Base-by-base conservation (phyloP, 2,329 filamentous ascomycete genomes). In the Raffaelea arxii region DNA sequence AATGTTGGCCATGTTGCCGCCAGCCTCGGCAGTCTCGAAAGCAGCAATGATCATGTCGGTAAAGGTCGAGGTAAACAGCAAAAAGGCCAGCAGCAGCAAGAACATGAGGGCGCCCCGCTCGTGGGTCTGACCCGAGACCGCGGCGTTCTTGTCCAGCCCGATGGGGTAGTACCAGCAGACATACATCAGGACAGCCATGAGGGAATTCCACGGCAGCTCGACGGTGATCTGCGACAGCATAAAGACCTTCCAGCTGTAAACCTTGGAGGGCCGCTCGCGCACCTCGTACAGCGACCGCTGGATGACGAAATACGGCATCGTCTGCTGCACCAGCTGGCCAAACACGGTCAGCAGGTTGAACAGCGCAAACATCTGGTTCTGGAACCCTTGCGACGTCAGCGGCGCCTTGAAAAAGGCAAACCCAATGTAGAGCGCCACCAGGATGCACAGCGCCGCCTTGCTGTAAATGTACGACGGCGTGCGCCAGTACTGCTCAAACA, bases 401-500 rank as follows among this genome's bases (percentile, higher is more conserved):
- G 78, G 76, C 1, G 84, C 79, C 25, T 77, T 73, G 71, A 77
- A 86, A 65, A 91, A 88, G 44, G 84, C 82, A 63, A 90, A 87
- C 22, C 86, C 87, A 56, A 91, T 86, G 62, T 91, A 92, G 16
- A 92, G 72, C 6, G 81, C 65, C 32, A 75, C 66, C n/a, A 79
- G 63, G 24, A 75, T 67, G 59, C 81, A 86, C 21, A 94, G 79
- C 2, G 74, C 69, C 0, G 74, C 61, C 70, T 94, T 94, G 56
- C 85, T 82, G 68, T 91, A 94, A 63, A 94, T 89, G 68, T 94
- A 94, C 4, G 80, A 75, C 0, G 89, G 89, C 0, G 82, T 89
- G 50, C 88, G 84, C 87, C 89, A 94, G 73, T 92, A 92, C 62
- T 94, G 88, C 59, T 89, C 77, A 70, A 92, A 91, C 24, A 91